A percentile compares a stretch with the other conserved stretches of the same genome.
Conservation (phyloP, 1,139 yeast genomes). For the Scheffersomyces segobiensis region DNA sequence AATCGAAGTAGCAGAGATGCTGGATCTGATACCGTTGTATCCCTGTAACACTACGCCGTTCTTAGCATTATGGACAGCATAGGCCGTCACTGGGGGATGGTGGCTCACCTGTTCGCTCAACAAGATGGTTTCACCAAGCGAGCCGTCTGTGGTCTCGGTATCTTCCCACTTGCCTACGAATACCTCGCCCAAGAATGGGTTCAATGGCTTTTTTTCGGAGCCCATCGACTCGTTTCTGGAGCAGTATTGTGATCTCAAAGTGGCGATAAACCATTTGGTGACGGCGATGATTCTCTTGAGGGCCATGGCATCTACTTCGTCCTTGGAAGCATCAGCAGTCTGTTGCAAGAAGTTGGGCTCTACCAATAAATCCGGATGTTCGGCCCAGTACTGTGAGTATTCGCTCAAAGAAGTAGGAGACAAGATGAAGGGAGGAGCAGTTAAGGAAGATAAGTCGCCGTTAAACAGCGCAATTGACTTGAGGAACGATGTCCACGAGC, state of each 20-base stretch:
- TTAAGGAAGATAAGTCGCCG: constrained; percentile 89
- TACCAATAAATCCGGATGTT: constrained; percentile 79
- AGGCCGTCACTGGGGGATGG: constrained; percentile 95
- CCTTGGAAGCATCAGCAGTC: constrained; percentile 22
- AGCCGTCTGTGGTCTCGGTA: constrained; percentile 31
- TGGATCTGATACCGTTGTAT: constrained; percentile 84
- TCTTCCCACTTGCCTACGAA: constrained; percentile 86
- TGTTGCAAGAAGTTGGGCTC: constrained; percentile 56
- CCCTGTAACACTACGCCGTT: constrained; percentile 76
- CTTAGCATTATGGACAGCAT: constrained; percentile 70
- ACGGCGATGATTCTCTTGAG: constrained; percentile 74
- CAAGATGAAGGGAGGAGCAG: constrained; percentile 98
- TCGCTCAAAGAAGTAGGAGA: constrained; percentile 88
- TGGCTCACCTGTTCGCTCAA: constrained; percentile 92
- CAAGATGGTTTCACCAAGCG: constrained; percentile 68
- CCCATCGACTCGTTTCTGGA: constrained; percentile 90
- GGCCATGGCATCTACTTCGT: constrained; percentile 51
- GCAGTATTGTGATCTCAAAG: constrained; percentile 90
- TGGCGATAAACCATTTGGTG: constrained; percentile 86
- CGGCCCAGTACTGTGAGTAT: constrained; percentile 92
- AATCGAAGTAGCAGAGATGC: constrained; percentile 74
- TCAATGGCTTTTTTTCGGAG: constrained; percentile 91
- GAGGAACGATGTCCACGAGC: constrained; percentile 83
- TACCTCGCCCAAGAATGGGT: constrained; percentile 91
- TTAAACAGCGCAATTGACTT: constrained; percentile 91